Evolutionary conservation across 148 eudicot genomes (phyloP), one percentile per base, ranked within the genome.

Genomic region (Persicaria maculosa): DNA sequence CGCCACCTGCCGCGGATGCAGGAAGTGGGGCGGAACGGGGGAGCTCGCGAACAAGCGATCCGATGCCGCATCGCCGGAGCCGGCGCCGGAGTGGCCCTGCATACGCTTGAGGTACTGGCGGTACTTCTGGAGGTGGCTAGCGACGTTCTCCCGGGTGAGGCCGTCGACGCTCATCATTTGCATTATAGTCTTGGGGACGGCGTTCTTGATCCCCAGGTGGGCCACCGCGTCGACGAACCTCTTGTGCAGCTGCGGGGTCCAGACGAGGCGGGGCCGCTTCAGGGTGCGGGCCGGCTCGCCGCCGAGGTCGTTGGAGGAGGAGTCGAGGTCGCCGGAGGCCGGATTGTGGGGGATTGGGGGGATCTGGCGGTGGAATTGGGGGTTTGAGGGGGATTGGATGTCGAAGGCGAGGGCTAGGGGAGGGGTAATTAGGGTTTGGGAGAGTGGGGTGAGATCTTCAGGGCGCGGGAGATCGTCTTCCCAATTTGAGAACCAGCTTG

Each of bases 401-500:
- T 92, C 86, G 79, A 95, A 95, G 31, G 97, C 99, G 0, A 85
- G 68, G 6, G 97, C 97, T 0, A 95, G 97, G 83, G 92, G 87
- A 44, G 94, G 92, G 6, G 99, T 87, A 19, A 95, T 95, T 76
- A 95, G 87, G 82, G 99, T 81, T 84, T 92, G 97, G 64, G 87
- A 81, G 4, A 95, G 74, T 8, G 99, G 93, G 80, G 85, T 92
- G 20, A 95, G 87, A 0, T 95, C 97, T 8, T 92, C 96, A 0
- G 94, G 97, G 0, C 90, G 61, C 2, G 97, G 99, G 4, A 95
- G 82, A 44, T 89, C 88, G 0, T 95, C 93, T 72, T 92, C 97
- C 97, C 96, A 91, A 69, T 87, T 89, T 0, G 97, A 83, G 74
- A 91, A 91, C 98, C 98, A 93, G 80, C 86, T 93, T 1, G 91